Conservation (phyloP, 371 early-diverging fungal species). For the Lichtheimia hyalospora region DNA sequence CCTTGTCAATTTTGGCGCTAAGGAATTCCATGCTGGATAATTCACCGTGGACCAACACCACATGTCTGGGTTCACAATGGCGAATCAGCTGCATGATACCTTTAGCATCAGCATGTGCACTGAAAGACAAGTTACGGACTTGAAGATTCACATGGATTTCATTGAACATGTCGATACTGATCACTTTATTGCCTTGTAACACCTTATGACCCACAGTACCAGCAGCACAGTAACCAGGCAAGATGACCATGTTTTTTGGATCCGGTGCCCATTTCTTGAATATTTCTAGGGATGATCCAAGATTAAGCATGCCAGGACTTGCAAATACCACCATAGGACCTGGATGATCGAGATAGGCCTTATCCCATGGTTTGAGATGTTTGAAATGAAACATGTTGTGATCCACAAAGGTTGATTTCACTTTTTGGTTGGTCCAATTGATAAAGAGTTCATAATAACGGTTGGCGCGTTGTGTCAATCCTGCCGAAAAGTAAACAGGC, state of each 20-base stretch:
- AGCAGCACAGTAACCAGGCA: slow-evolving; percentile 93
- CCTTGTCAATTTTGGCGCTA: slow-evolving; percentile 79
- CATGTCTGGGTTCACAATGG: slow-evolving; percentile 91
- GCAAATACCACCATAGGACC: slow-evolving; percentile 96
- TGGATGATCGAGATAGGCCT: slow-evolving; percentile 61
- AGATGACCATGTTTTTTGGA: slow-evolving; percentile 90
- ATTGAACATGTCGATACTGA: slow-evolving; percentile 79
- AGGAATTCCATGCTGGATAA: slow-evolving; percentile 87
- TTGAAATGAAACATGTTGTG: slow-evolving; percentile 95
- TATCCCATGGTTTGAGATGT: slow-evolving; percentile 85
- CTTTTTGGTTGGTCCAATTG: slow-evolving; percentile 95
- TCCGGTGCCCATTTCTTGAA: slow-evolving; percentile 91
- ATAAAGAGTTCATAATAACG: slow-evolving; percentile 92
- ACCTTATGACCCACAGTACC: slow-evolving; percentile 97
- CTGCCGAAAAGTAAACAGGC: slow-evolving; percentile 93
- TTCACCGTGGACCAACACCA: slow-evolving; percentile 99
- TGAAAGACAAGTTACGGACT: slow-evolving; percentile 96
- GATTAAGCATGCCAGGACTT: slow-evolving; percentile 93
- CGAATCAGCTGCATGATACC: slow-evolving; percentile 97
- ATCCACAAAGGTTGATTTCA: slow-evolving; percentile 82
- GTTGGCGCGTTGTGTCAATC: slow-evolving; percentile 93
- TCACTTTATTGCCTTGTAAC: slow-evolving; percentile 82
- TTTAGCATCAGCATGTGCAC: slow-evolving; percentile 98
- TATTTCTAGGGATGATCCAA: slow-evolving; percentile 80
- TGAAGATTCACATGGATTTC: slow-evolving; percentile 85